Evolutionary conservation across 2,329 filamentous ascomycete species (phyloP), one percentile per base, ranked within the genome.

Genomic region (Aspergillus niger): DNA sequence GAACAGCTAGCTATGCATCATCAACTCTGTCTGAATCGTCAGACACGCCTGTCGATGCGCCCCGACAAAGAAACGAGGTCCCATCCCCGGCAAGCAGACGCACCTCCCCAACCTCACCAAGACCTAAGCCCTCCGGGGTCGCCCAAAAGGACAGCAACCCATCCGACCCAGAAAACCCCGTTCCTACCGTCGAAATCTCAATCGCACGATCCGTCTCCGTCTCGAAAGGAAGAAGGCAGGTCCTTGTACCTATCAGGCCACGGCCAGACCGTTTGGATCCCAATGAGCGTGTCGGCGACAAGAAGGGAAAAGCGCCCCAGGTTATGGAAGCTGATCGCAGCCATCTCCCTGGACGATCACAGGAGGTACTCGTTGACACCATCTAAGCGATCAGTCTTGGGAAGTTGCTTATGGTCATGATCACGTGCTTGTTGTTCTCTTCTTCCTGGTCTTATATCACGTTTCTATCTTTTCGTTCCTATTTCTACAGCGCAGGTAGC

Each of bases 151-250:
- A 63, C 11, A 22, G 57, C 20, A 57, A 60, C 20, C 54, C 59
- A 2, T 20, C 44, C 8, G 56, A 62, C 15, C 54, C 60, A 26
- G 51, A 54, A 32, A 55, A 58, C 28, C 17, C 65, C 57, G 57
- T 62, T 38, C 63, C 61, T 1, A 60, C 61, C 5, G 67, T 77
- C 38, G 73, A 77, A 60, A 68, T 79, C 32, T 77, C 76, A 3
- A 69, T 74, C 38, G 77, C 77, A 3, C 68, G 76, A 28, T 78
- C 77, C 5, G 65, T 79, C 8, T 77, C 76, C 8, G 70, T 79
- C 0, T 72, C 72, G 0, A 69, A 66, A 32, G 71, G 70, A 8
- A 75, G 68, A 30, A 72, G 68, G 43, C 74, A 77, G 56, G 62
- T 76, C n/a, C 63, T 79, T 6, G 73, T 79, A 6, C 76, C 77